Conservation (phyloP, 306 rosid species). For the barrel medic (Medicago truncatula) region MtrunA17r5.0-ANR NC_053042.1:48654501-48655000, state of each 20-base stretch:
- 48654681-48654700: background rate
- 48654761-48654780: background rate
- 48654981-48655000: background rate
- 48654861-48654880: background rate
- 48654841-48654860: conserved; percentile 29
- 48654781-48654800: background rate
- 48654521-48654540: background rate
- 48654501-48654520: too few species aligned
- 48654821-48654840: background rate
- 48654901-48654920: conserved; percentile 10
- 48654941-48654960: background rate
- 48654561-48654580: background rate
- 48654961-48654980: background rate
- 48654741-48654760: conserved; percentile 24
- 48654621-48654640: background rate
- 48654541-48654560: conserved; percentile 19
- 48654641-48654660: conserved; percentile 6
- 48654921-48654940: background rate
- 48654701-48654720: background rate
- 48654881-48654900: background rate
- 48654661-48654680: conserved; percentile 1
- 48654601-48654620: background rate
- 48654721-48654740: background rate
- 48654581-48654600: conserved; percentile 9
- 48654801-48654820: background rate